Percentiles rank a stretch among this genome's conserved stretches.
Evolutionary conservation across 2,329 filamentous ascomycete genomes (phyloP).

Genomic region (Sarocladiaceae sp.): DNA sequence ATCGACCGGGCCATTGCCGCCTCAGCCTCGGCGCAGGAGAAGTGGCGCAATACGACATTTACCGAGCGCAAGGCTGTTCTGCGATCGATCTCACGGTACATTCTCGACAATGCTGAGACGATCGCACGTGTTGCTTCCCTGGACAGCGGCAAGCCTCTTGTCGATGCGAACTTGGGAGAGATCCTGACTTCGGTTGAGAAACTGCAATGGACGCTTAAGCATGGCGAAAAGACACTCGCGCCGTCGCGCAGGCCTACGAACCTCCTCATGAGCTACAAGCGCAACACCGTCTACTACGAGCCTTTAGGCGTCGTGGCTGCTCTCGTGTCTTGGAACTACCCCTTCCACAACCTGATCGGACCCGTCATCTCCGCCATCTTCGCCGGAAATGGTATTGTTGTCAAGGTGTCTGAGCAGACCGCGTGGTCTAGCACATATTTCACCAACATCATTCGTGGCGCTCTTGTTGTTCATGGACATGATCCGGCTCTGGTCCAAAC

Average conservation of each 20-base stretch:
- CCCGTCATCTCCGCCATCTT: conserved; percentile 90
- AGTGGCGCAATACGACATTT: conserved; percentile 78
- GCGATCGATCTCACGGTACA: conserved; percentile 72
- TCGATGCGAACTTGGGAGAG: conserved; percentile 91
- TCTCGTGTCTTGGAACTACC: conserved; percentile 95
- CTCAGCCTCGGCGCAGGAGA: conserved; percentile 68
- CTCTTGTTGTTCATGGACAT: conserved; percentile 78
- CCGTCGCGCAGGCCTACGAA: conserved; percentile 78
- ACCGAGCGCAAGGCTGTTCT: conserved; percentile 73
- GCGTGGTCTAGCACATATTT: conserved; percentile 91
- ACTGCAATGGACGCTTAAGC: conserved; percentile 86
- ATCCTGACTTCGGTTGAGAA: conserved; percentile 93
- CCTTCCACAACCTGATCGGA: conserved; percentile 91
- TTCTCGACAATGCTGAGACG: conserved; percentile 83
- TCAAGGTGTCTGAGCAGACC: conserved; percentile 94
- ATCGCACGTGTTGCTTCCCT: conserved; percentile 84
- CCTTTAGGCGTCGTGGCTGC: conserved; percentile 90
- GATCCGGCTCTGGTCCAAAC: conserved; percentile 78
- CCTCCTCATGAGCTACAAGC: conserved; percentile 92
- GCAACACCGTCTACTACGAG: conserved; percentile 85
- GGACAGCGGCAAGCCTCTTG: conserved; percentile 93
- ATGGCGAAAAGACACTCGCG: conserved; percentile 77
- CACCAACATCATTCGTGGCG: conserved; percentile 69
- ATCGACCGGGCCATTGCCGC: conserved; percentile 76
- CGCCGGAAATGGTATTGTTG: conserved; percentile 83